Percentiles rank a stretch among this genome's conserved stretches.
Conservation (phyloP, 768 basidiomycete genomes). For the Boletus eberwhitei region DNA sequence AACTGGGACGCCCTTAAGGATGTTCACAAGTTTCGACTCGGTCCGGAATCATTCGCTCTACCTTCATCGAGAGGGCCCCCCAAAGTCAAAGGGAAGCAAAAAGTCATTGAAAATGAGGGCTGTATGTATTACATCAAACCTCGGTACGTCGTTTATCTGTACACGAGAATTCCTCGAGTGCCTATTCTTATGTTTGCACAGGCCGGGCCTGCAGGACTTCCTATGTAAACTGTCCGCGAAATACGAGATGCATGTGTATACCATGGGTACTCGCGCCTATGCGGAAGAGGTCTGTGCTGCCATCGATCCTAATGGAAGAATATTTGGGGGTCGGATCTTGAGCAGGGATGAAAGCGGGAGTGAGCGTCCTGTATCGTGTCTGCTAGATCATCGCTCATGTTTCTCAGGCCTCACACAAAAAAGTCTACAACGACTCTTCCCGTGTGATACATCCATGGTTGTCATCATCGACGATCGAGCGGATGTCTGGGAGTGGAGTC, state of each 20-base stretch:
- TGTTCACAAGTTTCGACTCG: constrained; percentile 84
- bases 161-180: neutral
- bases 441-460: constrained; percentile 97
- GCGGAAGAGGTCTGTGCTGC: constrained; percentile 93
- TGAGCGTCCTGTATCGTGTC: constrained; percentile 40
- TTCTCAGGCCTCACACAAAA: constrained; percentile 82
- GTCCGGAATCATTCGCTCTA: constrained; percentile 67
- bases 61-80: constrained; percentile 37
- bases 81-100: constrained; percentile 57
- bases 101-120: constrained; percentile 68
- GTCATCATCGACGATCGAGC: constrained; percentile 98
- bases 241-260: constrained; percentile 99
- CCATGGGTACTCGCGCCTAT: constrained; percentile 97
- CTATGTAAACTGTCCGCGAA: constrained; percentile 64
- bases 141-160: constrained; percentile 51
- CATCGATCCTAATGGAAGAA: constrained; percentile 83
- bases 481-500: constrained; percentile 98
- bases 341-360: constrained; percentile 97
- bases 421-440: constrained; percentile 87
- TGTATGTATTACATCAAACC: constrained; percentile 99
- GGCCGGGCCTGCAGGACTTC: constrained; percentile 85
- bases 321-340: constrained; percentile 85
- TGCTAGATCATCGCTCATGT: constrained; percentile 11
- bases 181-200: constrained; percentile 19
- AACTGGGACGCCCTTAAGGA: constrained; percentile 92